A percentile compares a stretch with the other conserved stretches of the same genome.
These are phyloP conservation scores for Tolypocladium guangdongense DNA, from an alignment of 2,329 filamentous ascomycete species.

Conservation along the genomic window DNA sequence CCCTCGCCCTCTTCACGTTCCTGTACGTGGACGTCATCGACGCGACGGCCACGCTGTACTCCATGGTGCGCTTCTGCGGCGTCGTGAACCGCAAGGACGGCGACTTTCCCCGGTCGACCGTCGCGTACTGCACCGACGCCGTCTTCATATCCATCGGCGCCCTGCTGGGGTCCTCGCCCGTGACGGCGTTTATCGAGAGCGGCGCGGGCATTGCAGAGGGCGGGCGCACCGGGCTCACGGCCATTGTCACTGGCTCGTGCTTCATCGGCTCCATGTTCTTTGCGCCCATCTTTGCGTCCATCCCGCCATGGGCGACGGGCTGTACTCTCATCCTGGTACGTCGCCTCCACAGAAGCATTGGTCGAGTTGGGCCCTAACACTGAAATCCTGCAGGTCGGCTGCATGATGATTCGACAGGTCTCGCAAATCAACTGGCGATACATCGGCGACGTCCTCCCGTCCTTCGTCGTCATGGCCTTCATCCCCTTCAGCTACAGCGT, in stretches of 20 bases:
- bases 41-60: constrained; percentile 66
- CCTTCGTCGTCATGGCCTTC: constrained; percentile 62
- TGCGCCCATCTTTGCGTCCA: constrained; percentile 64
- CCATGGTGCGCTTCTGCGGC: constrained; percentile 68
- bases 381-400: constrained; percentile 44
- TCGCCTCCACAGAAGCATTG: neutral
- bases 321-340: constrained; percentile 57
- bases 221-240: constrained; percentile 61
- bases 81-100: constrained; percentile 53
- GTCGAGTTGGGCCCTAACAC: neutral
- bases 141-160: constrained; percentile 60
- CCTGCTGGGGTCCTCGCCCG: constrained; percentile 58
- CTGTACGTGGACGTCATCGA: constrained; percentile 74
- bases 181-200: constrained; percentile 66
- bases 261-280: constrained; percentile 67
- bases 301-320: constrained; percentile 69
- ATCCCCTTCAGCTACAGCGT: constrained; percentile 75
- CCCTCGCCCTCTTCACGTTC: constrained; percentile 63
- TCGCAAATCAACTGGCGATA: constrained; percentile 68
- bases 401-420: constrained; percentile 68
- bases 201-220: constrained; percentile 68
- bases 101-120: constrained; percentile 78
- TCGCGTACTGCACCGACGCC: constrained; percentile 67
- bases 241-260: constrained; percentile 56
- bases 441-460: constrained; percentile 63